Percentiles rank a stretch among this genome's conserved stretches.
phyloP scores from a whole-genome alignment of 2,329 filamentous ascomycete genomes.

The Xylaria sp. region DNA sequence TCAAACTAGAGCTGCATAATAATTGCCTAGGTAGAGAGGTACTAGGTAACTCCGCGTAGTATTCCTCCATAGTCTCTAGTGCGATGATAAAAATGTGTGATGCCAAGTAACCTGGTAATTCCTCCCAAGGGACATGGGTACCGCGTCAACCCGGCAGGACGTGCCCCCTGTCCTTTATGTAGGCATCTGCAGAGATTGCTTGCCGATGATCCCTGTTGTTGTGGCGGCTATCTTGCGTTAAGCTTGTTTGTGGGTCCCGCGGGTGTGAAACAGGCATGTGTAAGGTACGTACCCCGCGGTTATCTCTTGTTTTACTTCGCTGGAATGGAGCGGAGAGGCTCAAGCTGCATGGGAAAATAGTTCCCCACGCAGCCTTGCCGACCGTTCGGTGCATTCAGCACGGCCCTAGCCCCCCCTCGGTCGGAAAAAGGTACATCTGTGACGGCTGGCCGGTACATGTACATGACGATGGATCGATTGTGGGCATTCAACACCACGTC shows the following conservation, averaged over 20 bases:
- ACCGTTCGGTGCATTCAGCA: constrained; percentile 27
- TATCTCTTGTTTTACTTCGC: constrained; percentile 12
- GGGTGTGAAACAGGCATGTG: constrained; percentile 16
- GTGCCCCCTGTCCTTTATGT: constrained; percentile 5
- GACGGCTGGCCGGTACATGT: constrained; percentile 5
- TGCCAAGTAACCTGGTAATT: not conserved
- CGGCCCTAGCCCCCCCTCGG: constrained; percentile 12
- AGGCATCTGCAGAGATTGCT: not conserved
- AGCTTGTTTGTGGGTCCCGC: constrained; percentile 18
- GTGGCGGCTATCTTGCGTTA: constrained; percentile 35
- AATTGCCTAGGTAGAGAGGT: too few species aligned
- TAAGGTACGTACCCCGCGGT: constrained; percentile 25
- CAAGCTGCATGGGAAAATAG: constrained; percentile 29
- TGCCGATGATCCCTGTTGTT: constrained; percentile 20
- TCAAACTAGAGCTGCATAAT: too few species aligned
- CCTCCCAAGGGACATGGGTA: not conserved
- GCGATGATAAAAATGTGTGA: too few species aligned
- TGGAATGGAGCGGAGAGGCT: constrained; percentile 24
- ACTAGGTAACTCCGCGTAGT: too few species aligned
- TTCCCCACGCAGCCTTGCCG: constrained; percentile 26
- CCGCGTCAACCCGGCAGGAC: not conserved
- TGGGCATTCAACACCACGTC: too few species aligned
- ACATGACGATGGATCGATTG: too few species aligned
- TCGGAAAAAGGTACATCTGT: constrained; percentile 23
- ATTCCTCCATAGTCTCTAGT: too few species aligned